Conservation (phyloP, 164 flowering plant genomes). For the Vitis riparia region DNA sequence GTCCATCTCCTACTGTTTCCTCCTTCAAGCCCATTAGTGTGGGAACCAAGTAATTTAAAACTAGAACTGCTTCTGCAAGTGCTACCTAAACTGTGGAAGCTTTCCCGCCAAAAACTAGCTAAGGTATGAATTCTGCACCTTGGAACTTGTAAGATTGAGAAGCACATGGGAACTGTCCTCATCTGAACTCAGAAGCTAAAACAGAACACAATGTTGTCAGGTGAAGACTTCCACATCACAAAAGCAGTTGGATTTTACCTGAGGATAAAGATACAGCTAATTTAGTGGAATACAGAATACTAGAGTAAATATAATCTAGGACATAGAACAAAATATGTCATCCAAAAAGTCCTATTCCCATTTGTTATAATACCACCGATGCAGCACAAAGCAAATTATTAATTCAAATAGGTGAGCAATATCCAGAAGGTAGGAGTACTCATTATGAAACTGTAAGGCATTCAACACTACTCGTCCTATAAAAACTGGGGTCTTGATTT, state of each 20-base stretch:
- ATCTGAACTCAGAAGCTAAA: conserved; percentile 27
- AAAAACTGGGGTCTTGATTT: too few relatives aligned
- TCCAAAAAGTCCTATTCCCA: too few relatives aligned
- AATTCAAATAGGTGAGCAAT: too few relatives aligned
- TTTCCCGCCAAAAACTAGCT: conserved; percentile 42
- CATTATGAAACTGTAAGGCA: too few relatives aligned
- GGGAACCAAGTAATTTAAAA: conserved; percentile 36
- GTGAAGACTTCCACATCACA: conserved; percentile 16
- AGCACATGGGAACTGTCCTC: conserved; percentile 53
- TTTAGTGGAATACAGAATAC: background rate
- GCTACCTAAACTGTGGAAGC: conserved; percentile 28
- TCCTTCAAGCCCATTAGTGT: conserved; percentile 32
- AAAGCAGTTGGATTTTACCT: conserved; percentile 16
- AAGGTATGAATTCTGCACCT: conserved; percentile 42
- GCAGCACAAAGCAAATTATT: too few relatives aligned
- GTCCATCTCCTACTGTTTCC: conserved; percentile 42
- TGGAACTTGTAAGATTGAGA: conserved; percentile 55
- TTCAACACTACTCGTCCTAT: too few relatives aligned
- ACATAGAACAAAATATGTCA: too few relatives aligned
- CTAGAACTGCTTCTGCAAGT: conserved; percentile 19
- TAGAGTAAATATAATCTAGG: background rate
- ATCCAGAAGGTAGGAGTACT: too few relatives aligned
- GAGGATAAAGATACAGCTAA: background rate
- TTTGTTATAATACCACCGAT: too few relatives aligned
- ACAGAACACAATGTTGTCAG: background rate